Evolutionary conservation across 106 monocot species (phyloP), one percentile per base, ranked within the genome.

Genomic region (Dactylorhiza incarnata): DNA sequence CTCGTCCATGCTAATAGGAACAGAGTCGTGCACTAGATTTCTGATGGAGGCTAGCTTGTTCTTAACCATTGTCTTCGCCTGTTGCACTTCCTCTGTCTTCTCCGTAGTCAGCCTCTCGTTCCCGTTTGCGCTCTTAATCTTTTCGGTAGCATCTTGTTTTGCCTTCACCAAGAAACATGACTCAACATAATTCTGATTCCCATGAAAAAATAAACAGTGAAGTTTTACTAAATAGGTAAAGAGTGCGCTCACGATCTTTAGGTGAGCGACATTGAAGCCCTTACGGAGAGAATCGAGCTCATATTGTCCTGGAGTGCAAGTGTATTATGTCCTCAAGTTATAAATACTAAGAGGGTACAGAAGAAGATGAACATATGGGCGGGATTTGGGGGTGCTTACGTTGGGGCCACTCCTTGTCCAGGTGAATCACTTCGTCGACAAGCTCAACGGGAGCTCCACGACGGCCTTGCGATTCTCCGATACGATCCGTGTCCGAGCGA

Each of bases 381-480:
- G 43, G 16, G 44, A 43, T 54, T 74, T 74, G 59, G 26, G 16
- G 3, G 8, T 50, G 51, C 5, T 55, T 80, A 90, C 95, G 88
- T 45, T 90, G 85, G 81, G 90, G 89, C 95, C 95, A 95, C 74
- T 88, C 85, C 73, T 89, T 88, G 84, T 95, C 95, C 86, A 95
- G 95, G 16, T 55, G 78, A 78, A 95, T 93, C 82, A 93, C 65
- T 78, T 93, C 90, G 75, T 95, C 92, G 51, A 95, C 92, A 74
- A 95, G 2, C 55, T 92, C 90, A 76, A 95, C 95, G 84, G 77
- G 65, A 80, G 84, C 88, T 83, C 76, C 92, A n/a, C 95, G 83
- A 52, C 90, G 90, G 75, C 92, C 88, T 85, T 95, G 95, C 5
- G 95, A 95, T 84, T 95, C 92, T 47, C 95, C 92, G 71, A 95